Evolutionary conservation across 768 basidiomycete genomes (phyloP).

Genomic region (Xerocomellus amylosporus): DNA sequence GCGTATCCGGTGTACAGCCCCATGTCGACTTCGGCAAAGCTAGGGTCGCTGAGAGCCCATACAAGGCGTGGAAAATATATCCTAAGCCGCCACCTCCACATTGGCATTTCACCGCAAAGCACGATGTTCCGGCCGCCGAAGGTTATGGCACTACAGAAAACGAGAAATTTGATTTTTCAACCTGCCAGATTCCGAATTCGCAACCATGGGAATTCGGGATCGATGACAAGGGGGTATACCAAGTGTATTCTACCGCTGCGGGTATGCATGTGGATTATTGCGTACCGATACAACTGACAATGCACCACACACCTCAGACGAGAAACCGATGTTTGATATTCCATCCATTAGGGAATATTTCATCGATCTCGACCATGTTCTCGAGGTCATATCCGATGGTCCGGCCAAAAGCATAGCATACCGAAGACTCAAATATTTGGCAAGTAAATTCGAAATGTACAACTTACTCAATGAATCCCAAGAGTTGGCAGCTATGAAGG

Average conservation of each 20-base stretch:
- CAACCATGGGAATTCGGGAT: constrained; percentile 66
- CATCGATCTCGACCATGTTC: constrained; percentile 88
- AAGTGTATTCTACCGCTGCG: constrained; percentile 56
- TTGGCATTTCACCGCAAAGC: constrained; percentile 80
- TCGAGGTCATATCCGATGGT: constrained; percentile 89
- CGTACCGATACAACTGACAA: not conserved
- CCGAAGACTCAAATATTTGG: constrained; percentile 84
- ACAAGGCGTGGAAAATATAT: constrained; percentile 81
- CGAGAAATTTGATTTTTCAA: constrained; percentile 64
- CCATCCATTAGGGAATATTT: constrained; percentile 94
- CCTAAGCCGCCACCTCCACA: constrained; percentile 92
- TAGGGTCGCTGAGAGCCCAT: constrained; percentile 30
- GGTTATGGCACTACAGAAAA: constrained; percentile 24
- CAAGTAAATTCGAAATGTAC: constrained; percentile 94
- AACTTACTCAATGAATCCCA: constrained; percentile 88
- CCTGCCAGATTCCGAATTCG: constrained; percentile 69
- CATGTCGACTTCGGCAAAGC: constrained; percentile 43
- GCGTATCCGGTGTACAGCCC: constrained; percentile 65
- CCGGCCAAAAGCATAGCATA: constrained; percentile 96
- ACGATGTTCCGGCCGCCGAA: constrained; percentile 45
- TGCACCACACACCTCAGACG: constrained; percentile 26
- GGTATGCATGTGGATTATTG: constrained; percentile 5
- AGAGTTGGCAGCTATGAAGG: constrained; percentile 96
- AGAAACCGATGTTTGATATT: constrained; percentile 68
- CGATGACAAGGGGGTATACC: constrained; percentile 88